A percentile compares a stretch with the other conserved stretches of the same genome.
phyloP scores from a whole-genome alignment of 768 basidiomycete genomes.

The Agrocybe chaxingu region DNA sequence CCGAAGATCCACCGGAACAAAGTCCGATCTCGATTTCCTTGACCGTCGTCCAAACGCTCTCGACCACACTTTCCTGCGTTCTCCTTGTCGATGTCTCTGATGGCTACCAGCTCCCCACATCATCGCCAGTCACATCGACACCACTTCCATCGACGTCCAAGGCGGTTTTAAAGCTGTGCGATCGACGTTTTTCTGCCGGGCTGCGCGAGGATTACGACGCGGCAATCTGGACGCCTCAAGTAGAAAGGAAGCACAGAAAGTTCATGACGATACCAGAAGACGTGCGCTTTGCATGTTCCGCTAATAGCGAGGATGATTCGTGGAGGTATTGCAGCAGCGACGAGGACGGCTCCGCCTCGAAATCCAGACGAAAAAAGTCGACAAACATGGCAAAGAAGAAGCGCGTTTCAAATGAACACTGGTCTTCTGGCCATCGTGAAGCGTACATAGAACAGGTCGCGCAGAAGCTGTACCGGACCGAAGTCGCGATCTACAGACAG shows the following conservation, averaged over 20 bases:
- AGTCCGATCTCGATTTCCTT: constrained; percentile 5
- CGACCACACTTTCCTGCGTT: constrained; percentile 15
- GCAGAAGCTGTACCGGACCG: constrained; percentile 8
- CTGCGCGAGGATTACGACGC: constrained; percentile 11
- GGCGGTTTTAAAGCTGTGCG: constrained; percentile 12
- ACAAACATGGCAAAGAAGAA: not conserved
- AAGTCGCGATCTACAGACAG: constrained; percentile 12
- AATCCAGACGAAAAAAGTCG: not conserved
- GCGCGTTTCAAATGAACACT: constrained; percentile 1
- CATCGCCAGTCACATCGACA: not conserved
- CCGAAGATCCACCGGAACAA: too few relatives aligned
- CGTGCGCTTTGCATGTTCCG: too few relatives aligned
- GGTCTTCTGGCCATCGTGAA: constrained; percentile 12
- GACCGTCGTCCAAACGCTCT: constrained; percentile 10
- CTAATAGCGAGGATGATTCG: too few relatives aligned
- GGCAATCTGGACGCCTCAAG: constrained; percentile 10
- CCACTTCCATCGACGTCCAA: not conserved
- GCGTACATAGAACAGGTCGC: constrained; percentile 10
- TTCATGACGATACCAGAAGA: constrained; percentile 9
- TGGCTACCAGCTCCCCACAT: not conserved
- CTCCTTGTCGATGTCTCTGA: constrained; percentile 9
- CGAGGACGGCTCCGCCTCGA: constrained; percentile 3
- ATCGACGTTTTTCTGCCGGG: constrained; percentile 11
- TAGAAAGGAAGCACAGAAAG: constrained; percentile 1
- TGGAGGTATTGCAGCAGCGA: not conserved